Evolutionary conservation across 148 eudicot genomes (phyloP), one percentile per base, ranked within the genome.

Genomic region (Heliosperma pusillum): DNA sequence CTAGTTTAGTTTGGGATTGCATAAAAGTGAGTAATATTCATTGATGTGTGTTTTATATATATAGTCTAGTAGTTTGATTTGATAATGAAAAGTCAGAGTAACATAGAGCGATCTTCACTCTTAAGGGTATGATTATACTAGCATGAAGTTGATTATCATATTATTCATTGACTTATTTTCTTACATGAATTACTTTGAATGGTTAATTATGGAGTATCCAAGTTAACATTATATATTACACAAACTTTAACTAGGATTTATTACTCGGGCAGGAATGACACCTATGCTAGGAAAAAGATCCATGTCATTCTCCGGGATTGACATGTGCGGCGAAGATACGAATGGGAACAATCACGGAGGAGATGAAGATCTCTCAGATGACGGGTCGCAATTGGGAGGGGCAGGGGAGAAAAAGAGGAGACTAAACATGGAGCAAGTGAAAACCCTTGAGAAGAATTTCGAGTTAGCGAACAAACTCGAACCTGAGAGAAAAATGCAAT

Each of bases 401-500:
- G 60, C 52, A 2, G 94, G 96, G 26, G 97, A 88, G 80, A 90
- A 88, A 81, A 92, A 95, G 83, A 90, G 97, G 79, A 87, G 99
- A 66, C 83, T 95, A 29, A 95, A 88, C 80, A 85, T 89, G 89
- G 97, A 92, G 78, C 99, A 95, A 86, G 97, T 95, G 22, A 95
- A 80, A 65, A 89, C 97, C 5, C 94, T 95, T 13, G 99, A 95
- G 78, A 95, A 87, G 83, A 95, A 84, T 79, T 95, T 95, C 78
- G 97, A 95, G 80, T 73, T 89, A 57, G 99, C 93, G 0, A 92
- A 92, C 78, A 95, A 92, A 84, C 97, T 95, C 57, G 99, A 95
- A 74, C 99, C 99, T 47, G 97, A 95, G 62, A 84, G 97, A 72
- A 95, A 95, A 87, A 81, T 95, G 86, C 97, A 95, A 87, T 74